Evolutionary conservation across 208 protist species (phyloP), one percentile per base, ranked within the genome.

Genomic region (Leishmania aethiopica): DNA sequence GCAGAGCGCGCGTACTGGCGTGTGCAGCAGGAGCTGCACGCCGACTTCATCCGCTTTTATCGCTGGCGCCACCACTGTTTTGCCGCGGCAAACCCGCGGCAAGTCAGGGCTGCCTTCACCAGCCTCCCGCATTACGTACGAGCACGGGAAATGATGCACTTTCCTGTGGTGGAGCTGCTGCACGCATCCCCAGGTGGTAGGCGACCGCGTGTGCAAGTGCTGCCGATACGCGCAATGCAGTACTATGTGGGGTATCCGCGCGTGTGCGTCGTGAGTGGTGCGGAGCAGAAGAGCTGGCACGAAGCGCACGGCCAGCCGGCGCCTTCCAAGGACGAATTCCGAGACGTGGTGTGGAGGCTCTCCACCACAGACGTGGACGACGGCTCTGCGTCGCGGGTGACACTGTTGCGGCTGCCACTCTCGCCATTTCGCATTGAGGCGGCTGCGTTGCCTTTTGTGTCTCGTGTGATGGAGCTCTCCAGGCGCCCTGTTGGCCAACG

Each of bases 151-250:
- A 76, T 55, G 32, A 35, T 49, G 4, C 37, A 80, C 17, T 93
- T 53, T 49, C 90, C 90, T 1, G 78, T 93, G 3, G 88, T 93
- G 19, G 45, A 80, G 67, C 66, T 92, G 51, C 60, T 79, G 75
- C 51, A 70, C 5, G 3, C 13, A 37, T 17, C 35, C 10, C 8
- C 59, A 19, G 6, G 72, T 13, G 17, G 22, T 17, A 49, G 8
- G 28, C 45, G 57, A 8, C 53, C 13, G 3, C 64, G 53, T 28
- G 74, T 86, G 57, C 88, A 90, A n/a, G 80, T 90, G 25, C 62
- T 90, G 53, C 86, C 90, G 8, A 83, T 22, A 15, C 45, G 45
- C 10, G 28, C 42, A 25, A 13, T 15, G 77, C 73, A 32, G 73
- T 28, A 42, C 40, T 51, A 40, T 22, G 51, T 91, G 3, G 28